Base-by-base conservation (phyloP, 805 yeast species). In the Brettanomyces anomalus region DNA sequence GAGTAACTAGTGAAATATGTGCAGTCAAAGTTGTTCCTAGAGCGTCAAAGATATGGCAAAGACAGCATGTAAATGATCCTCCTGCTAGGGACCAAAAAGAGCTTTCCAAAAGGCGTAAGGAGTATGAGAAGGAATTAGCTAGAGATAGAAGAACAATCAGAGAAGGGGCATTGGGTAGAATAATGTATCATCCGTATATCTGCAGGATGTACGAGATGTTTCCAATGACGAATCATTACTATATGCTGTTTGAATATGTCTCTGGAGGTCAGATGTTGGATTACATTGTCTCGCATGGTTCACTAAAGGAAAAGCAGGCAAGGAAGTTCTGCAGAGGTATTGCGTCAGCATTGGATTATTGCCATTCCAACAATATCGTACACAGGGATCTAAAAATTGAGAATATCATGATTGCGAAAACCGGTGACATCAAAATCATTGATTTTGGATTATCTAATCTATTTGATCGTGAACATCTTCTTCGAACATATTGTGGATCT, bases 211-310 rank as follows among this genome's bases (percentile, higher is more conserved):
- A 85, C 65, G 97, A 93, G 64, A 87, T 90, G 72, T 87, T 88
- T 48, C 84, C 95, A 14, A 90, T 90, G 97, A 85, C 96, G 8
- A 87, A 87, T 50, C 97, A 93, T 62, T 93, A 85, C 66, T 93
- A 93, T 65, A 87, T 93, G 95, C 72, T 93, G 45, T 90, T 93
- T 64, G 99, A 93, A 61, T 90, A 86, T 58, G 95, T 93, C 15
- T 83, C 93, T 26, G 99, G 98, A 36, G 97, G 97, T 21, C 98
- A 93, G 65, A 78, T 93, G 85, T 76, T 93, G 49, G 99, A 93
- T 66, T 93, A 90, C 61, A 93, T 93, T 52, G 96, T 93, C 48
- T 81, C 95, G 20, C 98, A 93, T 65, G 98, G 97, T 3, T 81
- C 93, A 2, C 70, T 93, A 50, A 87, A 88, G 62, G 99, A 93